Base-by-base conservation (phyloP, 2,329 filamentous ascomycete species). In the Alternaria sp. region DNA sequence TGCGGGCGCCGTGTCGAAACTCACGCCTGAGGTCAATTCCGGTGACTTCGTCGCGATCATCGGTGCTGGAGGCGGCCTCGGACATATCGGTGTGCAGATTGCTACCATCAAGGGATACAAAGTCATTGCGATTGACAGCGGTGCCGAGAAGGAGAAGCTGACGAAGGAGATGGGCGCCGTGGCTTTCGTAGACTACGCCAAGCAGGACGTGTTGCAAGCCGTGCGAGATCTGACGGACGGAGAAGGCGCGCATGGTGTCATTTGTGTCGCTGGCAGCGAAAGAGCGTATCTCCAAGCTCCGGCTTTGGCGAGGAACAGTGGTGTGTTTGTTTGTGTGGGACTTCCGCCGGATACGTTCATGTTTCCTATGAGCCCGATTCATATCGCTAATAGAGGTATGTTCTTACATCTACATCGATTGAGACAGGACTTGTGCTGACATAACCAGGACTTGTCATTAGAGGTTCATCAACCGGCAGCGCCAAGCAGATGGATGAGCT, bases 1-100 rank as follows among this genome's bases (percentile, higher is more conserved):
- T 44, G 96, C 93, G 1, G 93, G 93, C 0, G 85, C 92, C 3
- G 92, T 95, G 60, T 96, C 95, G 84, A 95, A 93, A 83, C 91
- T 91, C 13, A 91, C 93, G 79, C 93, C 92, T 0, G 89, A 88
- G 50, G 89, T 87, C 26, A 83, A 86, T 51, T 87, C 92, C 2
- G 93, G 93, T 19, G 88, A 96, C 77, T 90, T 84, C 21, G 88
- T 97, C 13, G 93, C 91, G 66, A 90, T 97, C 69, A 91, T 96
- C 58, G 93, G 93, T 72, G 93, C 93, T 23, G 93, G 92, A 62
- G 93, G 93, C 76, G 92, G 92, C 66, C 85, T 97, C 57, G 93
- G 93, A 26, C 89, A 87, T 58, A 84, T 96, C 69, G 93, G 92
- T 17, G 85, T 92, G 69, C 93, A 97, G 82, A 96, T 96, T 81